Percentiles rank a stretch among this genome's conserved stretches.
Evolutionary conservation across 179 eudicot species (phyloP).

Genomic region (Silene noctiflora): DNA sequence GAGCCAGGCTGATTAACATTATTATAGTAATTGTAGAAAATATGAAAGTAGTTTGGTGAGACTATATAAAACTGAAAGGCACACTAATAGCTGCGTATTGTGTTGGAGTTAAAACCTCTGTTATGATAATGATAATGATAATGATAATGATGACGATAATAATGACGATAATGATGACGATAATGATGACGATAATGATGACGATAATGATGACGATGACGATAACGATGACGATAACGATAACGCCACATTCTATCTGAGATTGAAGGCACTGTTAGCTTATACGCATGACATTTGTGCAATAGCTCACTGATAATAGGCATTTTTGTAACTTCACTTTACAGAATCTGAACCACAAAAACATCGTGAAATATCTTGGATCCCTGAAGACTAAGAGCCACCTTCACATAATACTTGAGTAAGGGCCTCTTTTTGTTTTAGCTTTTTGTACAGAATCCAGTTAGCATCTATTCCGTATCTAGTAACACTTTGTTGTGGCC

Average conservation of each 20-base stretch:
- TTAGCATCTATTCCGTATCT: conserved; percentile 1
- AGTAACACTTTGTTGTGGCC: conserved; percentile 17
- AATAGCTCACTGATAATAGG: background rate
- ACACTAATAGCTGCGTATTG: background rate
- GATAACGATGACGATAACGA: no score
- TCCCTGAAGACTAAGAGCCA: conserved; percentile 86
- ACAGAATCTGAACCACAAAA: conserved; percentile 97
- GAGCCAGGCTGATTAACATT: background rate
- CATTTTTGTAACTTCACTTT: conserved; percentile 16
- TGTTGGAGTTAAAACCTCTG: background rate
- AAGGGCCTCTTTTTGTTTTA: conserved; percentile 27
- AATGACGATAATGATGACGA: no score
- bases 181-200: no score
- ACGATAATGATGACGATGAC: no score
- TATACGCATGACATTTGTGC: background rate
- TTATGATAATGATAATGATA: no score
- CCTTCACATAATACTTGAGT: conserved; percentile 99
- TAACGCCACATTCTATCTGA: conserved; percentile 8
- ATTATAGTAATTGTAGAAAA: background rate
- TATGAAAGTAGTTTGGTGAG: background rate
- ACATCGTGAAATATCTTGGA: conserved; percentile 98
- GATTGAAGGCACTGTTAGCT: conserved; percentile 2
- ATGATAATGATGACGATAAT: no score
- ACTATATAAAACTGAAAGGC: background rate
- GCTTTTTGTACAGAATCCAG: background rate